Percentiles rank a stretch among this genome's conserved stretches.
These are phyloP conservation scores for Lactarius pseudohatsudake DNA, from an alignment of 768 basidiomycete species.

Conservation along the genomic window DNA sequence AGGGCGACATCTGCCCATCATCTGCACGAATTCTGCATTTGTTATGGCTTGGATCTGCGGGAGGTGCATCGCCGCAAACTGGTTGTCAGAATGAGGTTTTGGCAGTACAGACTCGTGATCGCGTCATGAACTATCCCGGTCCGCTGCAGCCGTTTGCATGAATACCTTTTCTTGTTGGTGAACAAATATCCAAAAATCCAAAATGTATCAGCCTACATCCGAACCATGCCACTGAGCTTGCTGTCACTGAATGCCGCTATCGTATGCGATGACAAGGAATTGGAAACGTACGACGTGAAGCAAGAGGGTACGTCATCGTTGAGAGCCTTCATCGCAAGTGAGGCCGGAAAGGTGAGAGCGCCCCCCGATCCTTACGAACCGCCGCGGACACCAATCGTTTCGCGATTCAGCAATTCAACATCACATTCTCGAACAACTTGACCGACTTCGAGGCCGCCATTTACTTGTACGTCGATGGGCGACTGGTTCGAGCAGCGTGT, in stretches of 20 bases:
- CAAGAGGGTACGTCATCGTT: neutral
- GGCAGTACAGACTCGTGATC: neutral
- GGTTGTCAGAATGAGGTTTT: neutral
- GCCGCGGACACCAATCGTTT: neutral
- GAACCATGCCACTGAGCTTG: constrained; percentile 12
- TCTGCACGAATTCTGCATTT: constrained; percentile 47
- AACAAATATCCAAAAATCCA: too few relatives aligned
- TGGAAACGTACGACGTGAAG: constrained; percentile 4
- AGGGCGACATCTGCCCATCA: constrained; percentile 49
- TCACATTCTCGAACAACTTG: neutral
- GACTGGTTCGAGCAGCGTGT: neutral
- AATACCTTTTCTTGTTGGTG: too few relatives aligned
- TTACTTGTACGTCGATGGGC: constrained; percentile 12
- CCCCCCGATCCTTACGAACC: too few relatives aligned
- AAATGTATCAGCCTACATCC: too few relatives aligned
- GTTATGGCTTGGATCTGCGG: constrained; percentile 21
- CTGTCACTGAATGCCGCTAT: neutral
- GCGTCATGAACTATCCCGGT: neutral
- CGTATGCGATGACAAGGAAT: constrained; percentile 10
- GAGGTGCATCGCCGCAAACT: neutral
- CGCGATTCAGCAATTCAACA: constrained; percentile 6
- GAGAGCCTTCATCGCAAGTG: constrained; percentile 16
- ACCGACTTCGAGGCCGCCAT: neutral
- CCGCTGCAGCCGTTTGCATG: neutral
- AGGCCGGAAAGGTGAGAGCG: constrained; percentile 17